A percentile compares a stretch with the other conserved stretches of the same genome.
Evolutionary conservation across 2,329 filamentous ascomycete genomes (phyloP).

Genomic region (Pseudogymnoascus sp.): DNA sequence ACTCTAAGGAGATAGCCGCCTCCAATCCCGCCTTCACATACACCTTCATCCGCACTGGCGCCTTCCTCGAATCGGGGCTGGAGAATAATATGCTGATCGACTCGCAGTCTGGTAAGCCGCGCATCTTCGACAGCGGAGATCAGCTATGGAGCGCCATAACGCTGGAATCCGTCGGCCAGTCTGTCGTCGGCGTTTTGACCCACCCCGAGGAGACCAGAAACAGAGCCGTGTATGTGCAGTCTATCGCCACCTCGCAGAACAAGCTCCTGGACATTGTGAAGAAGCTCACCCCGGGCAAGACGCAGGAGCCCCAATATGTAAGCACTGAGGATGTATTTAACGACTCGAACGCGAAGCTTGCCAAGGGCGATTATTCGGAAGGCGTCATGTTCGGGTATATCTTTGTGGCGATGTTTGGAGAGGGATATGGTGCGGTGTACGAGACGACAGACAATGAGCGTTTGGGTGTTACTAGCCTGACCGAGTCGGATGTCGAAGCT

Average conservation of each 20-base stretch:
- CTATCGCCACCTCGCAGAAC: slow-evolving; percentile 39
- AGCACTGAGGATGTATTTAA: slow-evolving; percentile 10
- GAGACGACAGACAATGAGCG: too few relatives aligned
- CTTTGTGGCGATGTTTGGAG: too few relatives aligned
- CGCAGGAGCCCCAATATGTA: slow-evolving; percentile 20
- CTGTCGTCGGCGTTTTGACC: neutral
- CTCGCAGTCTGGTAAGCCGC: neutral
- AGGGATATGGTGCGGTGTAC: too few relatives aligned
- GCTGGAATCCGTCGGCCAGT: neutral
- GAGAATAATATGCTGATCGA: neutral
- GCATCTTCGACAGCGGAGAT: neutral
- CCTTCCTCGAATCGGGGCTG: neutral
- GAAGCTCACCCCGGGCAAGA: slow-evolving; percentile 27
- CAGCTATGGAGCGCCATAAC: neutral
- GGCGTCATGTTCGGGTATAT: too few relatives aligned
- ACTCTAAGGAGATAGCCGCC: neutral
- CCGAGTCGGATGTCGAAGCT: too few relatives aligned
- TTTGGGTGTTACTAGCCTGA: too few relatives aligned
- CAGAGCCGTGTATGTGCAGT: slow-evolving; percentile 38
- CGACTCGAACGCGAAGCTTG: too few relatives aligned
- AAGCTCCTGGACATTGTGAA: slow-evolving; percentile 30
- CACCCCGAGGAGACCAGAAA: slow-evolving; percentile 34
- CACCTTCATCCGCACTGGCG: neutral
- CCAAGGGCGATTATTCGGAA: too few relatives aligned
- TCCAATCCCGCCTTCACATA: neutral